A percentile compares a stretch with the other conserved stretches of the same genome.
phyloP scores from a whole-genome alignment of 345 rosid genomes.

The Jatropha curcas region DNA sequence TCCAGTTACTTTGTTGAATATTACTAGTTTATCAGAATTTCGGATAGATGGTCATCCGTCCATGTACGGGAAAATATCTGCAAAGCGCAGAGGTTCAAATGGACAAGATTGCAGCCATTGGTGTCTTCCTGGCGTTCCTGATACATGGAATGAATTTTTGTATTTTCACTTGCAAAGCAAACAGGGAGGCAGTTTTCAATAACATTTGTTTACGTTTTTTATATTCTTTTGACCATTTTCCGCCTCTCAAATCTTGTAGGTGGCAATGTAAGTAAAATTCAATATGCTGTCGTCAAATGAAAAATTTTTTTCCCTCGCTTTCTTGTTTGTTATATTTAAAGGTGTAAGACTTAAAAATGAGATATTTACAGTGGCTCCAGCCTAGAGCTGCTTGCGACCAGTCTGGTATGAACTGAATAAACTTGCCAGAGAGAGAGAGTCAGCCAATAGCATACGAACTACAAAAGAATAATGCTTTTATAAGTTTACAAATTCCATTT shows the following conservation, averaged over 20 bases:
- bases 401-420: too few species aligned
- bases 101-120: constrained; percentile 95
- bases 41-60: constrained; percentile 85
- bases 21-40: constrained; percentile 58
- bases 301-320: too few species aligned
- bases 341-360: too few species aligned
- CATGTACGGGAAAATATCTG: constrained; percentile 50
- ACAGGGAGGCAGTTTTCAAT: constrained; percentile 16
- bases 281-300: too few species aligned
- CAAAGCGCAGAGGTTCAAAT: constrained; percentile 35
- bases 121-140: constrained; percentile 97
- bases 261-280: background rate
- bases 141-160: constrained; percentile 80
- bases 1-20: constrained; percentile 62
- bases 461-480: background rate
- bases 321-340: background rate
- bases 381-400: too few species aligned
- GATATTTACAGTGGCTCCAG: too few species aligned
- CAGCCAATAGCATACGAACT: too few species aligned
- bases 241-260: constrained; percentile 3
- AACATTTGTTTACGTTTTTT: background rate
- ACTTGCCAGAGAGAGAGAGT: too few species aligned
- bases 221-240: constrained; percentile 25
- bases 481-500: background rate
- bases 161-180: constrained; percentile 52